phyloP scores from a whole-genome alignment of 2,329 filamentous ascomycete species.

The Chaetomium sp. region DNA sequence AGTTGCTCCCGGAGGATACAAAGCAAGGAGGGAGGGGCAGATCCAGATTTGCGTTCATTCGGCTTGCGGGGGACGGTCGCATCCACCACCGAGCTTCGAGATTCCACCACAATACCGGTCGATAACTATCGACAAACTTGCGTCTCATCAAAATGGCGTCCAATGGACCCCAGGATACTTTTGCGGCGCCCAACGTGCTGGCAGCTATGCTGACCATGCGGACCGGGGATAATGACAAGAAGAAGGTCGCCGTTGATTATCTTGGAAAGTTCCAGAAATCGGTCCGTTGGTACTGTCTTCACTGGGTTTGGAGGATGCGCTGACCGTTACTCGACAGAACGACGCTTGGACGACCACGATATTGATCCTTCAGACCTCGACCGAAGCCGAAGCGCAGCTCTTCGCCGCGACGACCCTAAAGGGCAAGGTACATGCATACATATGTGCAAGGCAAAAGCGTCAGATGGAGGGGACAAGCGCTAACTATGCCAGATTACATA shows the following conservation, averaged over 20 bases:
- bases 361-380: constrained; percentile 74
- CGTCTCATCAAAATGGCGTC: constrained; percentile 53
- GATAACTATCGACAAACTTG: neutral
- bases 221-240: constrained; percentile 75
- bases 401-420: constrained; percentile 96
- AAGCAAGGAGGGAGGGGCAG: constrained; percentile 18
- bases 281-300: constrained; percentile 47
- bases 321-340: constrained; percentile 46
- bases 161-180: constrained; percentile 60
- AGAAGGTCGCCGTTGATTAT: constrained; percentile 76
- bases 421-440: constrained; percentile 71
- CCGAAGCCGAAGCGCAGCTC: constrained; percentile 78
- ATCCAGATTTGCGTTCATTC: constrained; percentile 6
- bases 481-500: constrained; percentile 71
- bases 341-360: constrained; percentile 89
- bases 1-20: constrained; percentile 3
- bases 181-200: constrained; percentile 69
- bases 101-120: neutral
- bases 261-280: constrained; percentile 97
- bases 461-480: neutral
- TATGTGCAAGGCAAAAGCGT: neutral
- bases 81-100: neutral
- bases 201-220: constrained; percentile 89
- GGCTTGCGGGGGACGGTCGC: neutral
- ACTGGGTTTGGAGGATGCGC: neutral